These are phyloP conservation scores for Arthroderma uncinatum DNA, from an alignment of 2,329 filamentous ascomycete species.

Conservation along the genomic window DNA sequence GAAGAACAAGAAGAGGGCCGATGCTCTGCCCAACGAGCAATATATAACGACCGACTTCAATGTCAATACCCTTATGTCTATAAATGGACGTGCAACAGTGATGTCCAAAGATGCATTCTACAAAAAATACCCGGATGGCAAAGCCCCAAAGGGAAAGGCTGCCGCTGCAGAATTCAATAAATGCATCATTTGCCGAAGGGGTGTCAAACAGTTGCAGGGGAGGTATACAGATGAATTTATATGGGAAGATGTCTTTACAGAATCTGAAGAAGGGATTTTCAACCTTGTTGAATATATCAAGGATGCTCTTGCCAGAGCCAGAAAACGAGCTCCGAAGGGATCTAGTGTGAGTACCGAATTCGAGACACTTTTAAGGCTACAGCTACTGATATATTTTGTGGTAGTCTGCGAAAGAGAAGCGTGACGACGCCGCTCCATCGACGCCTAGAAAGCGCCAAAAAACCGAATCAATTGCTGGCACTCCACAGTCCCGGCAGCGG, in stretches of 20 bases:
- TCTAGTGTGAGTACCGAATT: slow-evolving; percentile 13
- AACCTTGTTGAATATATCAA: slow-evolving; percentile 57
- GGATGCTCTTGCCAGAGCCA: slow-evolving; percentile 52
- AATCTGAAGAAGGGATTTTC: slow-evolving; percentile 54
- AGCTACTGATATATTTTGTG: not conserved
- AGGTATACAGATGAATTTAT: slow-evolving; percentile 85
- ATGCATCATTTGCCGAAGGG: slow-evolving; percentile 78
- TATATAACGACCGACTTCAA: slow-evolving; percentile 86
- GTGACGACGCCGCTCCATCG: slow-evolving; percentile 22
- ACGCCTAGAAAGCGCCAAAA: slow-evolving; percentile 51
- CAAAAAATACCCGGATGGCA: slow-evolving; percentile 60
- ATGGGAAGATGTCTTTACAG: slow-evolving; percentile 76
- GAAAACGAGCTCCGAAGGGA: slow-evolving; percentile 38
- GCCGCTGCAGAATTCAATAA: slow-evolving; percentile 65
- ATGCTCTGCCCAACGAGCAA: slow-evolving; percentile 76
- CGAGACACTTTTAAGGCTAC: not conserved
- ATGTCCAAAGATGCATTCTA: slow-evolving; percentile 62
- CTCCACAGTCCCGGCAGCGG: slow-evolving; percentile 33
- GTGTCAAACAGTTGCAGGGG: slow-evolving; percentile 77
- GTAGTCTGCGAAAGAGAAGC: slow-evolving; percentile 21
- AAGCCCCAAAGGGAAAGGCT: slow-evolving; percentile 51
- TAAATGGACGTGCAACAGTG: slow-evolving; percentile 78
- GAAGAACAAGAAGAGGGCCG: slow-evolving; percentile 66
- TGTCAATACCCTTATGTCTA: slow-evolving; percentile 71
- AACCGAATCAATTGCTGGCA: slow-evolving; percentile 34